Percentiles rank a stretch among this genome's conserved stretches.
These are phyloP conservation scores for Magnaporthiopsis rhizophila DNA, from an alignment of 2,329 filamentous ascomycete species.

Conservation along the genomic window DNA sequence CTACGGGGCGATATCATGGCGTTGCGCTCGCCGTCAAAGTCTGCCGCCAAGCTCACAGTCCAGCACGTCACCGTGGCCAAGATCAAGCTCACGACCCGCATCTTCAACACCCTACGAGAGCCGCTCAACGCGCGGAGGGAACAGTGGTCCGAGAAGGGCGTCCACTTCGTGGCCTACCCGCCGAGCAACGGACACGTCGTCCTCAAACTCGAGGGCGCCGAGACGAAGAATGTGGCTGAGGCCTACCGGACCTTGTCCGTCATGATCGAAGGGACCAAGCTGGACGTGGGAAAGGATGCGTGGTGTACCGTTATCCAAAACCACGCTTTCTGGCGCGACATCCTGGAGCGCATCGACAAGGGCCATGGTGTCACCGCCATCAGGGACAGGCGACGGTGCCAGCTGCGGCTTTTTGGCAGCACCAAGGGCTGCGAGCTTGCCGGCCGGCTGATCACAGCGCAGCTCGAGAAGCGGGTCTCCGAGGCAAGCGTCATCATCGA, in stretches of 20 bases:
- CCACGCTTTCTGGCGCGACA: not conserved
- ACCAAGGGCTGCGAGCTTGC: not conserved
- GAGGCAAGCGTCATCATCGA: conserved; percentile 15
- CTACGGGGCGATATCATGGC: too few species aligned
- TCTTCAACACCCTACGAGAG: conserved; percentile 24
- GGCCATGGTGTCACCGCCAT: conserved; percentile 19
- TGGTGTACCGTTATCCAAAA: conserved; percentile 22
- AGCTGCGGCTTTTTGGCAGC: conserved; percentile 22
- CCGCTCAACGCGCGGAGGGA: conserved; percentile 19
- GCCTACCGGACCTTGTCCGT: conserved; percentile 24
- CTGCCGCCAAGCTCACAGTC: conserved; percentile 24
- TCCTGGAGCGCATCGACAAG: conserved; percentile 15
- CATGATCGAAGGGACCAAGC: conserved; percentile 26
- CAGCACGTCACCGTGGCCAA: conserved; percentile 26
- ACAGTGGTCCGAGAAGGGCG: conserved; percentile 21
- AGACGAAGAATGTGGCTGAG: conserved; percentile 19
- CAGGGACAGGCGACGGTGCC: conserved; percentile 20
- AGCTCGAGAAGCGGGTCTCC: not conserved
- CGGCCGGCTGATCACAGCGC: not conserved
- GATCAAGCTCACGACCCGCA: conserved; percentile 26
- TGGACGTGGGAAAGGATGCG: conserved; percentile 16
- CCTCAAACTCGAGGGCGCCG: conserved; percentile 30
- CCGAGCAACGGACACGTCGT: conserved; percentile 20
- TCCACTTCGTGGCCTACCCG: conserved; percentile 21
- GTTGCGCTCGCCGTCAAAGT: too few species aligned